phyloP scores from a whole-genome alignment of 192 early-diverging fungal species.

The Gamsiella multidivaricata region DNA sequence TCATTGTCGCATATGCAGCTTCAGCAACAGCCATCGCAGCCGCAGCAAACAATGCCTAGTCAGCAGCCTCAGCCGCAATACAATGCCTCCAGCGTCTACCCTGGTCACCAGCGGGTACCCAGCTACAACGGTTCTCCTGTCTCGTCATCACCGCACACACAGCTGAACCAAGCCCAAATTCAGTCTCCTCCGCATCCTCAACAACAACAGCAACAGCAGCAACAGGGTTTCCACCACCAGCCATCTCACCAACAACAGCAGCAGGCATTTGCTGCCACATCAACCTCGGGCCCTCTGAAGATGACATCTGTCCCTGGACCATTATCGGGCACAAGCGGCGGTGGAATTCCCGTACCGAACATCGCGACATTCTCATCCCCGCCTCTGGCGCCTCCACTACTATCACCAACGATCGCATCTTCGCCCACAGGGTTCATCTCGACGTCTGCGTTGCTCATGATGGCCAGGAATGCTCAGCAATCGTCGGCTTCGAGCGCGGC shows the following conservation, averaged over 20 bases:
- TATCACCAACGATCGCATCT: conserved; percentile 31
- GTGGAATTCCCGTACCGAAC: background rate
- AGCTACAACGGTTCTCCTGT: conserved; percentile 18
- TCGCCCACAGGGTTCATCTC: conserved; percentile 42
- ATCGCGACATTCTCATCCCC: conserved; percentile 22
- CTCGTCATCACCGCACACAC: conserved; percentile 1
- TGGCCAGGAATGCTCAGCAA: conserved; percentile 33
- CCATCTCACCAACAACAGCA: background rate
- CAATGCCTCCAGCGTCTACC: background rate
- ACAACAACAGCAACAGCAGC: conserved; percentile 9
- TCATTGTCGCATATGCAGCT: background rate
- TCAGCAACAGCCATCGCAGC: background rate
- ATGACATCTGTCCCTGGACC: background rate
- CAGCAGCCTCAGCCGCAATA: conserved; percentile 4
- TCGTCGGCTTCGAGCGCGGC: background rate
- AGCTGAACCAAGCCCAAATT: background rate
- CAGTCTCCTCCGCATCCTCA: background rate
- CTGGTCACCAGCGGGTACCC: conserved; percentile 12
- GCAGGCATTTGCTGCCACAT: background rate
- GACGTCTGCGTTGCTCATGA: conserved; percentile 34
- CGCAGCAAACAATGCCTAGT: background rate
- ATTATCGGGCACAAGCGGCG: background rate
- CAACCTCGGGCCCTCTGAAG: background rate
- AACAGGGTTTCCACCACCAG: background rate
- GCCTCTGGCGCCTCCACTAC: conserved; percentile 19